Evolutionary conservation across 768 basidiomycete species (phyloP).

Genomic region (Dentipellis sp.): DNA sequence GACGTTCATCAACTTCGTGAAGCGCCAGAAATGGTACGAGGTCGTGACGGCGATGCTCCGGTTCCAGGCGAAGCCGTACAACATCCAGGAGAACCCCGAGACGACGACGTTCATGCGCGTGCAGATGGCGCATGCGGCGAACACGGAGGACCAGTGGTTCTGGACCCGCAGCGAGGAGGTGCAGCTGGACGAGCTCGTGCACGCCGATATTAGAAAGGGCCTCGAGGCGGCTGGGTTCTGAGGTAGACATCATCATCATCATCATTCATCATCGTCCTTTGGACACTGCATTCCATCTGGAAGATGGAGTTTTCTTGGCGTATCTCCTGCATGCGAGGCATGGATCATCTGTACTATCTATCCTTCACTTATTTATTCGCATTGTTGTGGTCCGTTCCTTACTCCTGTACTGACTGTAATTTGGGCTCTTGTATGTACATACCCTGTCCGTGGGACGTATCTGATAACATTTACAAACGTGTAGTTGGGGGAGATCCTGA

Average conservation of each 20-base stretch:
- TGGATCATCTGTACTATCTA: neutral
- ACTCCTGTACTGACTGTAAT: neutral
- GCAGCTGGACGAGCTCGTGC: constrained; percentile 45
- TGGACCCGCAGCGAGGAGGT: constrained; percentile 54
- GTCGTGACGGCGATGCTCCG: constrained; percentile 45
- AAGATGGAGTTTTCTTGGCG: neutral
- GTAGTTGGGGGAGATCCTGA: neutral
- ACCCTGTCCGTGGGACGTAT: neutral
- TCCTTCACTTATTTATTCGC: neutral
- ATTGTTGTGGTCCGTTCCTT: neutral
- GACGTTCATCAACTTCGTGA: constrained; percentile 38
- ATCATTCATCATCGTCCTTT: neutral
- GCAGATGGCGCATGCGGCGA: constrained; percentile 31
- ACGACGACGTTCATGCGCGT: constrained; percentile 38
- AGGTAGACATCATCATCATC: constrained; percentile 6
- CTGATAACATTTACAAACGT: neutral
- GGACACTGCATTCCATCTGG: neutral
- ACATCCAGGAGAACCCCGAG: constrained; percentile 35
- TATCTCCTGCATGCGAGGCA: neutral
- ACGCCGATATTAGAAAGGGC: constrained; percentile 60
- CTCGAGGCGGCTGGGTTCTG: constrained; percentile 62
- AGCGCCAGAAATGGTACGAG: constrained; percentile 49
- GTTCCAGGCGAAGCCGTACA: constrained; percentile 45
- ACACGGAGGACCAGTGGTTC: constrained; percentile 41
- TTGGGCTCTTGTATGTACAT: neutral